A percentile compares a stretch with the other conserved stretches of the same genome.
phyloP scores from a whole-genome alignment of 1,139 yeast species.

The Hyphopichia fennica region DNA sequence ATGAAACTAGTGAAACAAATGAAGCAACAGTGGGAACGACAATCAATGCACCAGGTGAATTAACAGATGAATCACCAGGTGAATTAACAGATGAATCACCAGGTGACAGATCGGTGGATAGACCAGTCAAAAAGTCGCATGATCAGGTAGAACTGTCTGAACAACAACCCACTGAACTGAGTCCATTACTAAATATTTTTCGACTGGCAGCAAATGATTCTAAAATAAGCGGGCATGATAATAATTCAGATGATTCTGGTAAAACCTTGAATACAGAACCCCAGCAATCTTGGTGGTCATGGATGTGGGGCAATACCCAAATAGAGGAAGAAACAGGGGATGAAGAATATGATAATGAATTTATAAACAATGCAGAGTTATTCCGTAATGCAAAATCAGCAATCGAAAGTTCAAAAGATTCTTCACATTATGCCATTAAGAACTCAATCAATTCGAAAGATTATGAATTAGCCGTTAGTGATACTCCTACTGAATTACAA shows the following conservation, averaged over 20 bases:
- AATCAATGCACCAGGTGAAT: too few species aligned
- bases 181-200: slow-evolving; percentile 2
- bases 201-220: not conserved
- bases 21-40: not conserved
- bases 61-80: too few species aligned
- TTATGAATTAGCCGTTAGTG: slow-evolving; percentile 39
- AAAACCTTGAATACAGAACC: too few species aligned
- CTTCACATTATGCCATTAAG: slow-evolving; percentile 36
- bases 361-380: slow-evolving; percentile 23
- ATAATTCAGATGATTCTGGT: not conserved
- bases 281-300: slow-evolving; percentile 12
- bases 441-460: slow-evolving; percentile 18
- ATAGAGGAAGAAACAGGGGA: slow-evolving; percentile 18
- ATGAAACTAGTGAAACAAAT: too few species aligned
- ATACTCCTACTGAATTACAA: slow-evolving; percentile 36
- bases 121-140: too few species aligned
- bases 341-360: slow-evolving; percentile 11
- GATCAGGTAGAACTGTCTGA: not conserved
- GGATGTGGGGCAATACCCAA: slow-evolving; percentile 16
- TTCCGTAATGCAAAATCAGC: slow-evolving; percentile 36
- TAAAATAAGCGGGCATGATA: not conserved
- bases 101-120: too few species aligned
- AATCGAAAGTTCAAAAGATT: slow-evolving; percentile 34
- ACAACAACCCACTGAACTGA: not conserved
- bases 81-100: too few species aligned